Evolutionary conservation across 2,329 filamentous ascomycete genomes (phyloP), one percentile per base, ranked within the genome.

Genomic region (Fusarium zealandicum): DNA sequence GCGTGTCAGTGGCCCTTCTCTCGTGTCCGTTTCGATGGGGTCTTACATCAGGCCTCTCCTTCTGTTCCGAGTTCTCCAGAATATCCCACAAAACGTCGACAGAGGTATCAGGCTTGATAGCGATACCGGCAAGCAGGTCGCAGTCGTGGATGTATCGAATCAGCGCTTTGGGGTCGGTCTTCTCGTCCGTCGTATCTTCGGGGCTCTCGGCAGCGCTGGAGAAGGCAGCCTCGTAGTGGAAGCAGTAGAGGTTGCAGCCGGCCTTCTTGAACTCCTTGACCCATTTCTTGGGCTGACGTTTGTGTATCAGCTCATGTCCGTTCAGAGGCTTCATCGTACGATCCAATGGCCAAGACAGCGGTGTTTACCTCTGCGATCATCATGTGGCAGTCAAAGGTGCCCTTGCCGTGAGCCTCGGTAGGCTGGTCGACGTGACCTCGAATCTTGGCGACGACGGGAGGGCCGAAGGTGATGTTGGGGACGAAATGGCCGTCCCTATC

Each of bases 341-440:
- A 5, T 25, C 47, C 25, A 38, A 22, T 22, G 22, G 32, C 18
- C 4, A 8, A 47, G 12, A 6, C 20, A 27, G 47, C 25, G 32
- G 38, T 10, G 46, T 76, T 66, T 81, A 93, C 91, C 89, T 99
- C 93, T 69, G 92, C 87, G 72, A 99, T 96, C 95, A 99, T 99
- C 95, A 99, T 98, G 78, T 99, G 95, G 82, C 95, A 99, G 77
- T 99, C 95, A 73, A 99, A 99, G 12, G 93, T 98, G 58, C 95
- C 95, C 67, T 88, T 90, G 46, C 90, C 92, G 64, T 89, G 80
- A 28, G 82, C 82, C 44, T 82, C 79, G 33, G 81, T 80, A 3
- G 92, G 93, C 65, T 83, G 82, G 51, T 91, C 88, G 68, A 99
- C 93, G 69, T 96, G 90, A 38, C 84, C 81, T 59, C 95, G 87